phyloP scores from a whole-genome alignment of 305 asterid genomes.

The Solanum hybrid region DNA sequence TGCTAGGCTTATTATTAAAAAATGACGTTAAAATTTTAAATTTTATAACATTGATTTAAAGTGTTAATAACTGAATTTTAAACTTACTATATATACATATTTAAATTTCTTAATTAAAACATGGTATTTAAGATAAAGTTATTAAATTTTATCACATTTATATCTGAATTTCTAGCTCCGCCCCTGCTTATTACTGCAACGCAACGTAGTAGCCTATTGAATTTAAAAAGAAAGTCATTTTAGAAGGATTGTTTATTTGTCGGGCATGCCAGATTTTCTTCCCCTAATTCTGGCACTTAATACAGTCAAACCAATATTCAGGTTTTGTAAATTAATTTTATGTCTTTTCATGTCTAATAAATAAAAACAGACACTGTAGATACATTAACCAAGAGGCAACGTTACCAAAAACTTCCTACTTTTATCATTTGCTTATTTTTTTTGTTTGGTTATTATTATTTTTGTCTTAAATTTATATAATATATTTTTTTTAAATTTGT shows the following conservation, averaged over 20 bases:
- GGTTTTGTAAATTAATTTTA: neutral
- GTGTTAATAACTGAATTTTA: neutral
- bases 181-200: neutral
- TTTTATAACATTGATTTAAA: neutral
- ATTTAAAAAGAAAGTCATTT: neutral
- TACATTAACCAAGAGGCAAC: neutral
- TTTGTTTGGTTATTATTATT: neutral
- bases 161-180: neutral
- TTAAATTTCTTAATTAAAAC: neutral
- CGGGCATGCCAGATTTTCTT: neutral
- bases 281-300: neutral
- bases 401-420: neutral
- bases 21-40: neutral
- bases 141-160: neutral
- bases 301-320: neutral
- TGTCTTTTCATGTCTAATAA: neutral
- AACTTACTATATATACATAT: neutral
- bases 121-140: neutral
- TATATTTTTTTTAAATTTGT: neutral
- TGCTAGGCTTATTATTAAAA: neutral
- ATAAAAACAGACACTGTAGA: neutral
- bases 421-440: neutral
- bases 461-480: neutral
- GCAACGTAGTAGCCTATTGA: neutral
- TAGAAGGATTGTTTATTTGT: neutral